Evolutionary conservation across 257 asterid genomes (phyloP), one percentile per base, ranked within the genome.

Genomic region (Euphrasia confusa): DNA sequence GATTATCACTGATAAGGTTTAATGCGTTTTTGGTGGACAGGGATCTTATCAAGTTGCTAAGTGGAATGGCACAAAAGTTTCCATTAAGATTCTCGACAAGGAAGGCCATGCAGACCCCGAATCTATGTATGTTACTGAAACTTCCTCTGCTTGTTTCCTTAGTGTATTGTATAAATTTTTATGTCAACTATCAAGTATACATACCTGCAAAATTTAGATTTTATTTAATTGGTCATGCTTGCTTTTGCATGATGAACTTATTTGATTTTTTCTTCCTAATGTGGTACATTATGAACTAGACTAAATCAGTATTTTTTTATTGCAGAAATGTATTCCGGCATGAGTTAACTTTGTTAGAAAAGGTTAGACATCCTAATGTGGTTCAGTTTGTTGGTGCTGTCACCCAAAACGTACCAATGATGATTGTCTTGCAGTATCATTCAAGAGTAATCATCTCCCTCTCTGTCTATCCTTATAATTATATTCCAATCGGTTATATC

Each of bases 341-440:
- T 70, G 99, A 93, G 77, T 71, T 93, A 63, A 87, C 95, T 44
- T 35, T 87, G 79, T 71, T 89, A 70, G 97, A 93, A 77, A 89
- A 81, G 84, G 97, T 93, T 67, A 85, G 99, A 50, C 99, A 93
- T 82, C 99, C 99, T 40, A 93, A 93, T 53, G 86, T 89, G 63
- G 91, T 93, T 72, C 99, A 93, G 69, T 93, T 93, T 78, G 90
- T 93, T 71, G 99, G 99, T 28, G 99, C 97, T 40, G 99, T 93
- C 63, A 89, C 99, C 44, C 99, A 93, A 81, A 86, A 93, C 65
- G 64, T 80, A 54, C 99, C 99, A 30, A 89, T 93, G 99, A 93
- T 93, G 99, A 93, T 93, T 21, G 87, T 93, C 58, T 64, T 84
- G 76, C 97, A 89, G 83, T 76, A 81, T 70, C 87, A 83, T 76